These are phyloP conservation scores for Penicillium herquei DNA, from an alignment of 495 filamentous ascomycete genomes.

Conservation along the genomic window DNA sequence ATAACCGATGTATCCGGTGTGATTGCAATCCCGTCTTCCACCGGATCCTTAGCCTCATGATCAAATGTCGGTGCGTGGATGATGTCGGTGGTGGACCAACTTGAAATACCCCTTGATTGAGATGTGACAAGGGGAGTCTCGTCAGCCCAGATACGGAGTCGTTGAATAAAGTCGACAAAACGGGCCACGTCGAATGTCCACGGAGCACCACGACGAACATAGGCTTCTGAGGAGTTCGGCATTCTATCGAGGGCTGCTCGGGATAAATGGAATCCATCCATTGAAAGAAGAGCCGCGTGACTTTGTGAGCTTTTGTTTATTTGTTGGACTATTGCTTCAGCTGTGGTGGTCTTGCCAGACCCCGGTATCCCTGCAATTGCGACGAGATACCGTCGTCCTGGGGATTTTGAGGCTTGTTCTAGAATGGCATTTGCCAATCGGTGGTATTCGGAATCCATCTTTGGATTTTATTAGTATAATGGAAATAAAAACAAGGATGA, in stretches of 20 bases:
- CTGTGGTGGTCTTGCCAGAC: constrained; percentile 50
- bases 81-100: constrained; percentile 9
- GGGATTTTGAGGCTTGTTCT: constrained; percentile 18
- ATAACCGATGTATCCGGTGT: constrained; percentile 29
- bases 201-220: constrained; percentile 38
- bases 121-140: constrained; percentile 13
- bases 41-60: constrained; percentile 41
- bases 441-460: constrained; percentile 30
- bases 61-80: constrained; percentile 38
- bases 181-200: constrained; percentile 42
- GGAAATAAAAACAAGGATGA: not conserved
- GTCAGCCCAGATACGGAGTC: constrained; percentile 25
- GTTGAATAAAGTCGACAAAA: constrained; percentile 27
- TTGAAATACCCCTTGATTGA: not conserved
- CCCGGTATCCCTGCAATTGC: constrained; percentile 48
- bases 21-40: constrained; percentile 35
- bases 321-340: constrained; percentile 28
- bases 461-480: not conserved
- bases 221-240: constrained; percentile 35
- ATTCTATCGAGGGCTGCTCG: constrained; percentile 33
- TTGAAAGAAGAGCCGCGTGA: constrained; percentile 32
- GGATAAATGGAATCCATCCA: constrained; percentile 46
- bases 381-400: constrained; percentile 30
- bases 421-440: constrained; percentile 22
- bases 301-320: constrained; percentile 24